Conservation (phyloP, 176 grass and related monocot species). For the Saccharum officinarum region DNA sequence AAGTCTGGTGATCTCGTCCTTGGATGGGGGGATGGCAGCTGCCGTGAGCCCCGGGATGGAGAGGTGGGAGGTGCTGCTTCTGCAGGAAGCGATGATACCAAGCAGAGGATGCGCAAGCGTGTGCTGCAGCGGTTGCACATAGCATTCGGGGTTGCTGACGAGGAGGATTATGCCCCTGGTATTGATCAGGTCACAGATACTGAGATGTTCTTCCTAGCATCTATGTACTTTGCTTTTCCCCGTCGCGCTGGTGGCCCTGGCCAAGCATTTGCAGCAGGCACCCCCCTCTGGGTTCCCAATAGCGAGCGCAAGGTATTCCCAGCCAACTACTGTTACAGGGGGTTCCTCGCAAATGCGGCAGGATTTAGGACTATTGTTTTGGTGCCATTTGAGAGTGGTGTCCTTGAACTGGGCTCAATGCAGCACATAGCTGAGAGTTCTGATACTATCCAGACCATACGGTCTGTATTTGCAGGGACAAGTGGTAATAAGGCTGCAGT, state of each 20-base stretch:
- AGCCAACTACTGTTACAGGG: slow-evolving; percentile 83
- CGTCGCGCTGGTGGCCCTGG: slow-evolving; percentile 73
- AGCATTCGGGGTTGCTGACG: slow-evolving; percentile 68
- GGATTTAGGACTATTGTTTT: slow-evolving; percentile 84
- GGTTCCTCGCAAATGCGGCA: slow-evolving; percentile 63
- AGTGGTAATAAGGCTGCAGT: slow-evolving; percentile 14
- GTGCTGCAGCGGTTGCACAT: slow-evolving; percentile 74
- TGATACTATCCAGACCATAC: slow-evolving; percentile 65
- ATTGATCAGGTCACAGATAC: slow-evolving; percentile 92
- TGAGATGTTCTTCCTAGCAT: slow-evolving; percentile 91
- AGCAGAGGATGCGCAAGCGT: slow-evolving; percentile 59
- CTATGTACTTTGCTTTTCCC: slow-evolving; percentile 97
- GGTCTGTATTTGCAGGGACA: slow-evolving; percentile 63
- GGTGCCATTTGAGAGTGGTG: slow-evolving; percentile 84
- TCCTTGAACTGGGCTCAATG: slow-evolving; percentile 91
- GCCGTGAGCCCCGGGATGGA: slow-evolving; percentile 62
- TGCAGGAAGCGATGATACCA: slow-evolving; percentile 40
- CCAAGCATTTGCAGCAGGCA: slow-evolving; percentile 59
- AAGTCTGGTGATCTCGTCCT: slow-evolving; percentile 85
- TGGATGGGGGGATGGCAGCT: slow-evolving; percentile 92
- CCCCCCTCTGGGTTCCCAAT: slow-evolving; percentile 78
- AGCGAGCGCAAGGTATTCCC: slow-evolving; percentile 49
- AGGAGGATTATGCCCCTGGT: slow-evolving; percentile 79
- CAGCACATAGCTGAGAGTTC: slow-evolving; percentile 62
- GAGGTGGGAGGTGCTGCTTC: slow-evolving; percentile 47